Evolutionary conservation across 441 rosid genomes (phyloP).

Genomic region (Isatis lusitanica): DNA sequence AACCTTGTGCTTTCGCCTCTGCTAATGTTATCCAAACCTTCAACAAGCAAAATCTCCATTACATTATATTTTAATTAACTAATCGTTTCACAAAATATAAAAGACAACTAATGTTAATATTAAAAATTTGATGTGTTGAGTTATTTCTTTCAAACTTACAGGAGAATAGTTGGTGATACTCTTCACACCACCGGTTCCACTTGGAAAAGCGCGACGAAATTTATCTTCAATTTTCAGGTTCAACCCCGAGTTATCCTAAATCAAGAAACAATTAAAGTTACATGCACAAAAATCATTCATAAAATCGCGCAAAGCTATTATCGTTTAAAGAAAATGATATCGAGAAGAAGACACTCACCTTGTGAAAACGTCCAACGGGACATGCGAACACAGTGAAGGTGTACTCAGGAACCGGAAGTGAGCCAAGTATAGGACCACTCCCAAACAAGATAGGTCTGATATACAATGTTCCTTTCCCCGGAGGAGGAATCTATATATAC

Average conservation of each 20-base stretch:
- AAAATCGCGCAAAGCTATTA: not conserved
- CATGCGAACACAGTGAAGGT: conserved; percentile 46
- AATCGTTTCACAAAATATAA: not conserved
- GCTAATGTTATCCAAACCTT: conserved; percentile 51
- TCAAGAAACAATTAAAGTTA: not conserved
- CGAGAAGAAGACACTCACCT: conserved; percentile 30
- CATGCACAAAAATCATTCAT: not conserved
- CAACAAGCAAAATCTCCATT: not conserved
- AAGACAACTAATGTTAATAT: not conserved
- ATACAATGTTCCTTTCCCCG: conserved; percentile 55
- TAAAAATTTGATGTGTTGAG: not conserved
- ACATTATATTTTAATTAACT: not conserved
- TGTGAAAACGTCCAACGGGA: conserved; percentile 50
- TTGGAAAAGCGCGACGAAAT: conserved; percentile 47
- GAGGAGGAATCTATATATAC: conserved; percentile 50
- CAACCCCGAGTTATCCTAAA: conserved; percentile 38
- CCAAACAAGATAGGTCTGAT: conserved; percentile 58
- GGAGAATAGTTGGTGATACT: conserved; percentile 56
- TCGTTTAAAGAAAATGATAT: not conserved
- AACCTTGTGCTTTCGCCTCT: conserved; percentile 57
- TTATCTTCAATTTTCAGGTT: conserved; percentile 47
- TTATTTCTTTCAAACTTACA: conserved; percentile 31
- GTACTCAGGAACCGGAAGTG: conserved; percentile 49
- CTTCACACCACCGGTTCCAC: conserved; percentile 72
- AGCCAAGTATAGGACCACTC: conserved; percentile 47